These are phyloP conservation scores for Xylaria scruposa DNA, from an alignment of 495 filamentous ascomycete genomes.

Conservation along the genomic window DNA sequence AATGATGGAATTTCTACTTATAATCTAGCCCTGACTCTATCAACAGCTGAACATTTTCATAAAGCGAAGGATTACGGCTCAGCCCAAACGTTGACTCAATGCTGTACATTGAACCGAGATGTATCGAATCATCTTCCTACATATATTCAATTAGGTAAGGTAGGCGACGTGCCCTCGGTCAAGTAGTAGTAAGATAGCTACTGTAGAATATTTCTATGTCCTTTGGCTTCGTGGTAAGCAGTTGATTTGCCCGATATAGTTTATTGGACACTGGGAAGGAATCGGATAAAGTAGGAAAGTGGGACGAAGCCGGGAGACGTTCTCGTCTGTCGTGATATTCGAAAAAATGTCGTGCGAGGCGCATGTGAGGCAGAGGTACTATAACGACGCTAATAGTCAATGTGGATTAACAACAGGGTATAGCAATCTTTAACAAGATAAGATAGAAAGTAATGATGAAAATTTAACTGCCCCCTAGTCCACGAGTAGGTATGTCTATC, in stretches of 20 bases:
- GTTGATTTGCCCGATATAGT: neutral
- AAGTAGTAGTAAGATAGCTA: neutral
- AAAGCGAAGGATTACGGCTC: neutral
- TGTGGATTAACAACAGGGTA: neutral
- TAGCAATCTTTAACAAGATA: neutral
- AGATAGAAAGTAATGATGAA: neutral
- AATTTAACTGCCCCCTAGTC: neutral
- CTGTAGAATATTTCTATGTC: neutral
- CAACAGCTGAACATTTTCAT: neutral
- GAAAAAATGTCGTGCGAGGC: conserved; percentile 17
- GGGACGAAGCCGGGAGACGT: neutral
- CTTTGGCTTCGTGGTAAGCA: neutral
- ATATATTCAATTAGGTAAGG: neutral
- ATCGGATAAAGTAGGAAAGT: neutral
- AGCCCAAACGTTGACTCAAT: neutral
- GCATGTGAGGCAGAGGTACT: neutral
- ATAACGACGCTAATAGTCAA: neutral
- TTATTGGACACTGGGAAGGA: neutral
- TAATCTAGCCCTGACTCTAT: neutral
- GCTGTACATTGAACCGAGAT: neutral
- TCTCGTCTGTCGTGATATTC: conserved; percentile 16
- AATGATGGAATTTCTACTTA: neutral
- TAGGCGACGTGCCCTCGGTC: neutral
- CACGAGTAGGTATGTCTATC: neutral
- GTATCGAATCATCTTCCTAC: neutral